A percentile compares a stretch with the other conserved stretches of the same genome.
Conservation (phyloP, 495 filamentous ascomycete genomes). For the Penicillium parvum region DNA sequence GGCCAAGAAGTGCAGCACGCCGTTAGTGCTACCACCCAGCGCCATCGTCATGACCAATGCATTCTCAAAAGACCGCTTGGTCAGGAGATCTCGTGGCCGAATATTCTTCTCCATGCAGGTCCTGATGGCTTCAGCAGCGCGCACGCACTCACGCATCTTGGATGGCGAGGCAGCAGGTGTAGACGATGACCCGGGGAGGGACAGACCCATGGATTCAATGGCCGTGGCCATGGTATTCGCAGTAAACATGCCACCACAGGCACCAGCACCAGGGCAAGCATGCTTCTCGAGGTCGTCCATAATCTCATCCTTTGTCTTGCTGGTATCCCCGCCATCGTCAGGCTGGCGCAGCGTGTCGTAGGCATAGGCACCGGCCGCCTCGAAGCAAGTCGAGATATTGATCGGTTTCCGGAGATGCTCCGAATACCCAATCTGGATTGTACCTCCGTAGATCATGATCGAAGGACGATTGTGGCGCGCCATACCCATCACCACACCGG, state of each 20-base stretch:
- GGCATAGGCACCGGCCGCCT: slow-evolving; percentile 80
- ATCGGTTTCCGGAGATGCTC: slow-evolving; percentile 71
- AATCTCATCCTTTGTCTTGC: slow-evolving; percentile 67
- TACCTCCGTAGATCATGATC: slow-evolving; percentile 83
- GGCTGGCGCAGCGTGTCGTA: slow-evolving; percentile 64
- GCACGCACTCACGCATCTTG: slow-evolving; percentile 88
- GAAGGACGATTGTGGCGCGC: slow-evolving; percentile 89
- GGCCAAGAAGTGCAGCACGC: slow-evolving; percentile 88
- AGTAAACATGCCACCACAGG: slow-evolving; percentile 97
- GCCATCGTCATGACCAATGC: slow-evolving; percentile 92
- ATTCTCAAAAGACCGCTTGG: slow-evolving; percentile 84
- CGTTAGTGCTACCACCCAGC: slow-evolving; percentile 86
- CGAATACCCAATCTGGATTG: slow-evolving; percentile 83
- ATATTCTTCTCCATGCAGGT: slow-evolving; percentile 85
- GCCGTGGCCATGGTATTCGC: slow-evolving; percentile 98
- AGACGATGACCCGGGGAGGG: slow-evolving; percentile 83
- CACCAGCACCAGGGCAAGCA: slow-evolving; percentile 85
- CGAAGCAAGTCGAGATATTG: slow-evolving; percentile 89
- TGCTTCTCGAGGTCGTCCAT: slow-evolving; percentile 82
- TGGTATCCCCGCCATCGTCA: slow-evolving; percentile 51
- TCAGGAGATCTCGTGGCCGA: slow-evolving; percentile 76
- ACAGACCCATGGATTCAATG: slow-evolving; percentile 92
- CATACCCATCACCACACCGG: slow-evolving; percentile 77
- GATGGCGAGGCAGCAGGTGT: slow-evolving; percentile 83
- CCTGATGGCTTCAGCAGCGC: slow-evolving; percentile 80